These are phyloP conservation scores for Boletus speciosus DNA, from an alignment of 768 basidiomycete genomes.

Conservation along the genomic window DNA sequence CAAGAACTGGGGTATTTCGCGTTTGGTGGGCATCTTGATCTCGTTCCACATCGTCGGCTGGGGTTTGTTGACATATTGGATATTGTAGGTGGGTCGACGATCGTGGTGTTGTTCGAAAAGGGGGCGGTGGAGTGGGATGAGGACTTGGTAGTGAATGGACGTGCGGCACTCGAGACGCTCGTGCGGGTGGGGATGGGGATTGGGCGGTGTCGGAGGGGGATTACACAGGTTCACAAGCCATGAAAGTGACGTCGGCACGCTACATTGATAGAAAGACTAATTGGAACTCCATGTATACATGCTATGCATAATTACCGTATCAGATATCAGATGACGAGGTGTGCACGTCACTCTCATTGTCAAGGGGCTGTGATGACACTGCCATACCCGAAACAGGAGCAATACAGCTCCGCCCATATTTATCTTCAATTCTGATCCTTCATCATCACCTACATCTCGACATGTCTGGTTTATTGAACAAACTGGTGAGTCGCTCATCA, in stretches of 20 bases:
- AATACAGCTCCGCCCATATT: background rate
- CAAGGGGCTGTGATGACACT: background rate
- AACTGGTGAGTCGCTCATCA: background rate
- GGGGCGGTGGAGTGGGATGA: constrained; percentile 88
- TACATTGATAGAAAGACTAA: background rate
- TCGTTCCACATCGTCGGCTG: background rate
- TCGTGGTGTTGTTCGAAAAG: constrained; percentile 87
- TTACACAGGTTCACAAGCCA: background rate
- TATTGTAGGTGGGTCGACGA: constrained; percentile 77
- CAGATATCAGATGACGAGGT: background rate
- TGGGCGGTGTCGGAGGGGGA: constrained; percentile 40
- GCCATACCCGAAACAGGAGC: background rate
- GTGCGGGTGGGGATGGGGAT: constrained; percentile 88
- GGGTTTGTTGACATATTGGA: background rate
- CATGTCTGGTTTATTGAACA: constrained; percentile 14
- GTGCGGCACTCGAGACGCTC: constrained; percentile 83
- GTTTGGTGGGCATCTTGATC: constrained; percentile 60
- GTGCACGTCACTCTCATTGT: no score
- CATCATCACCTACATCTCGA: background rate
- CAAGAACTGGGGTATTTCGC: constrained; percentile 95
- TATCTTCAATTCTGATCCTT: background rate
- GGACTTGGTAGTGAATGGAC: constrained; percentile 81
- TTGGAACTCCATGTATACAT: background rate
- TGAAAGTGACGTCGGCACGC: background rate
- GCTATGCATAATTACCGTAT: no score